Base-by-base conservation (phyloP, 805 yeast species). In the Myxozyma kluyveri region DNA sequence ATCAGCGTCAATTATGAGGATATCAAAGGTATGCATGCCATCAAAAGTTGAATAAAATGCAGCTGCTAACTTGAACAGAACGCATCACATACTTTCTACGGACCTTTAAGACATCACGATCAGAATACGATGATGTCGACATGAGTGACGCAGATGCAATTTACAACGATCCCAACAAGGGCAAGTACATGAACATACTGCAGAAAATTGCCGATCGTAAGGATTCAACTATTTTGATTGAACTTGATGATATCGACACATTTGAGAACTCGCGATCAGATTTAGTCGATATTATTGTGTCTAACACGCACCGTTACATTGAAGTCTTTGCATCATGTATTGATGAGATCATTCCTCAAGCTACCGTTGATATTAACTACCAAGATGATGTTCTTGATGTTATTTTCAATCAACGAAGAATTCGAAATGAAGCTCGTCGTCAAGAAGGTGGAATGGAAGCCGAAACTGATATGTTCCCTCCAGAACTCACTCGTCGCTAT, bases 381-480 rank as follows among this genome's bases (percentile, higher is more conserved):
- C 81, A 82, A 60, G 96, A 88, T 67, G 96, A 88, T 61, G 98
- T 93, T 10, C 72, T 93, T 57, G 99, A 93, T 65, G 95, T 93
- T 52, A 88, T 93, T 50, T 75, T 90, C 60, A 90, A 88, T 65
- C 98, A 93, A 73, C 80, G 99, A 68, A 81, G 78, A 63, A 78
- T 88, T 66, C 79, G 96, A 65, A 91, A 91, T 68, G 80, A 80
- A 61, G 79, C 91, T 56, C 74, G 82, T 32, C 80, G 80, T 50
- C 82, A 80, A 56, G 93, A 86, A 62, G 84, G 82, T 57, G 89
- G 84, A 63, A 70, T 77, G 57, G 74, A 75, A 61, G 73, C 70
- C 60, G 74, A 72, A 62, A 72, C 70, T 24, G 60, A 62, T 55
- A 67, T 83, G 66, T 93, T 93, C 64, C 98, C 98, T 3, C 75